These are phyloP conservation scores for Gaultheria prostrata DNA, from an alignment of 148 eudicot genomes.

Conservation along the genomic window DNA sequence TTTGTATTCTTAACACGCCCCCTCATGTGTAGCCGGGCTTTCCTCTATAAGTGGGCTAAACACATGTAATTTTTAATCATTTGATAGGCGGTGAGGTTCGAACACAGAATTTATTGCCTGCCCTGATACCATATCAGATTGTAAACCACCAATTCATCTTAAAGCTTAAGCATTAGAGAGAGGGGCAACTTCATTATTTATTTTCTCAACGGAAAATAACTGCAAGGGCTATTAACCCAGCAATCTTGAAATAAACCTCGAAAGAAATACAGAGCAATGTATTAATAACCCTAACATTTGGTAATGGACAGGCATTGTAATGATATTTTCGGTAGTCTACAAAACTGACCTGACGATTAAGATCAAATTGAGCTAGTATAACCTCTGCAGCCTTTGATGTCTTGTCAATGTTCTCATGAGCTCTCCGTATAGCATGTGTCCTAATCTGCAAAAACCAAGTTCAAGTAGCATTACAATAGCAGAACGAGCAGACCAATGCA, in stretches of 20 bases:
- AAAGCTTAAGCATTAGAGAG: background rate
- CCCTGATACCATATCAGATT: background rate
- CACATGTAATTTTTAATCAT: no score
- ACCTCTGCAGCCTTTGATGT: conserved; percentile 85
- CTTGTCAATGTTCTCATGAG: conserved; percentile 89
- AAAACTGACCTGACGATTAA: conserved; percentile 64
- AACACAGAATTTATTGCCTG: background rate
- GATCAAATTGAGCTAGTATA: conserved; percentile 74
- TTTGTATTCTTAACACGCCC: no score
- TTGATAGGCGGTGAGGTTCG: background rate
- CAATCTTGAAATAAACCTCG: background rate
- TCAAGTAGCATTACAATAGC: background rate
- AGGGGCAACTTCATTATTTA: background rate
- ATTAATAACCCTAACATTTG: background rate
- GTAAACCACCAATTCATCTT: background rate
- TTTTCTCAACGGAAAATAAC: background rate
- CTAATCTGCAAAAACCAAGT: conserved; percentile 47
- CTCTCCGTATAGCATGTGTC: conserved; percentile 76
- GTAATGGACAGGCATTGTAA: background rate
- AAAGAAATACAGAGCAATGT: background rate
- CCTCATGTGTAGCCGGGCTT: no score
- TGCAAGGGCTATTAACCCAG: background rate
- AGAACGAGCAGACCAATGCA: background rate
- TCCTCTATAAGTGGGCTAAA: no score
- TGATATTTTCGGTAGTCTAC: background rate